A percentile compares a stretch with the other conserved stretches of the same genome.
phyloP scores from a whole-genome alignment of 192 early-diverging fungal species.

The Backusella parvicylindrica region DNA sequence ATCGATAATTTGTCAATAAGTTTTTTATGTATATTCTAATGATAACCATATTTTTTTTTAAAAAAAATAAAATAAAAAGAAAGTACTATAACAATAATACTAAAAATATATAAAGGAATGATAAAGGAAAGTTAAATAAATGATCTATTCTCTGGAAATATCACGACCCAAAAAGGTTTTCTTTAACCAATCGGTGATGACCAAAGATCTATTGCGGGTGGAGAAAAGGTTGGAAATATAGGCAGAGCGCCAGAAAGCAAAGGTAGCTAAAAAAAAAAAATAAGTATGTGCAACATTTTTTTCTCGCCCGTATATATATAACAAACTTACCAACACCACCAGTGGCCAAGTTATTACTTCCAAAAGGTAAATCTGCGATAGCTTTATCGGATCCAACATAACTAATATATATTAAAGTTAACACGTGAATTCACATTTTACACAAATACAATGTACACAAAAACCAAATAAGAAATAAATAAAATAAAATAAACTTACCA shows the following conservation, averaged over 20 bases:
- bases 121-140: neutral
- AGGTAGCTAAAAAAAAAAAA: slow-evolving; percentile 40
- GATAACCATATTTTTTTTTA: neutral
- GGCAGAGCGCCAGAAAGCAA: slow-evolving; percentile 75
- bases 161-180: slow-evolving; percentile 88
- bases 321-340: slow-evolving; percentile 44
- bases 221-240: slow-evolving; percentile 81
- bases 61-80: too few relatives aligned
- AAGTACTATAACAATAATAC: neutral
- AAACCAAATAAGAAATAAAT: neutral
- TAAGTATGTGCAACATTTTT: neutral
- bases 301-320: neutral
- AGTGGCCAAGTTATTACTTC: slow-evolving; percentile 58
- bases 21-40: slow-evolving; percentile 1
- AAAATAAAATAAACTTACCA: slow-evolving; percentile 20
- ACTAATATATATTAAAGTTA: neutral
- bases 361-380: slow-evolving; percentile 86
- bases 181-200: slow-evolving; percentile 90
- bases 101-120: neutral
- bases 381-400: slow-evolving; percentile 92
- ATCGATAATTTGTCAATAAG: neutral
- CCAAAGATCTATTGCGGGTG: slow-evolving; percentile 74
- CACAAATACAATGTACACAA: too few relatives aligned
- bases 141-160: slow-evolving; percentile 77
- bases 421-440: neutral